These are phyloP conservation scores for Penicillium brevicompactum DNA, from an alignment of 2,329 filamentous ascomycete species.

Conservation along the genomic window DNA sequence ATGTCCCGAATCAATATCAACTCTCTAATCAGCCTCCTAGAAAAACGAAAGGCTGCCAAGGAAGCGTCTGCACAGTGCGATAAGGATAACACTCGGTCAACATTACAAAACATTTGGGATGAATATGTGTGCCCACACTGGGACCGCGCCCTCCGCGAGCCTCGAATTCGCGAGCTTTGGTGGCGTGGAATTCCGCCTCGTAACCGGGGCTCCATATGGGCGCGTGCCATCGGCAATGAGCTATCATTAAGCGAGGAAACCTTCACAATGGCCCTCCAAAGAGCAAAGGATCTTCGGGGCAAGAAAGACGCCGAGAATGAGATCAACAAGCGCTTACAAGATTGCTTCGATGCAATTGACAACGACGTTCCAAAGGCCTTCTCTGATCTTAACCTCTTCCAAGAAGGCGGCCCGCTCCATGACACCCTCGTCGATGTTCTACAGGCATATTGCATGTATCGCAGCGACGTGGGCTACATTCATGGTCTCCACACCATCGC, in stretches of 20 bases:
- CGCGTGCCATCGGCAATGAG: conserved; percentile 63
- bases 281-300: conserved; percentile 54
- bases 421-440: conserved; percentile 60
- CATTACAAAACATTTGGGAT: conserved; percentile 63
- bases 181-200: conserved; percentile 64
- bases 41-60: conserved; percentile 53
- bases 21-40: conserved; percentile 27
- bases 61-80: conserved; percentile 52
- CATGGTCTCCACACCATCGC: conserved; percentile 62
- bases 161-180: conserved; percentile 62
- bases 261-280: conserved; percentile 59
- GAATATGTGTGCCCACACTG: conserved; percentile 63
- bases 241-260: conserved; percentile 58
- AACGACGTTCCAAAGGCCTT: conserved; percentile 58
- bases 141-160: conserved; percentile 56
- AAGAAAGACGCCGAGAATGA: conserved; percentile 48
- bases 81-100: conserved; percentile 54
- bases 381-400: conserved; percentile 62
- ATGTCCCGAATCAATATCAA: background rate
- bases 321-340: conserved; percentile 46
- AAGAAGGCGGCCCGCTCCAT: conserved; percentile 56
- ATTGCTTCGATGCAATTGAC: conserved; percentile 58
- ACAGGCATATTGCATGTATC: conserved; percentile 65
- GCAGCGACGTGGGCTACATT: conserved; percentile 63
- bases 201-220: conserved; percentile 60